Evolutionary conservation across 2,329 filamentous ascomycete genomes (phyloP), one percentile per base, ranked within the genome.

Genomic region (Arthroderma sp.): DNA sequence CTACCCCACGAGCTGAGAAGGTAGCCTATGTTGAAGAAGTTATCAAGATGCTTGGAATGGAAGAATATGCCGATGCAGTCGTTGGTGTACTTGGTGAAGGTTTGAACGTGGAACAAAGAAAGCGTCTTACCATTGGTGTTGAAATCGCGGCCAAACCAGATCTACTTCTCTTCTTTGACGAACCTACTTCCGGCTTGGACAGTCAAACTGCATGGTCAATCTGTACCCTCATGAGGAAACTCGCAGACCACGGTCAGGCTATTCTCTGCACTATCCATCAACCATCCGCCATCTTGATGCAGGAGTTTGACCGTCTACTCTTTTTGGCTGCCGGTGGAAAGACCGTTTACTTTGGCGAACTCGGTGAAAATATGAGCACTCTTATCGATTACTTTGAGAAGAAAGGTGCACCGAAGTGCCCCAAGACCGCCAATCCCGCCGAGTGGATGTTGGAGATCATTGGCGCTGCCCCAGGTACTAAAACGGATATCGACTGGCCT

Each of bases 261-360:
- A 85, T 95, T 63, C 78, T 95, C 11, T 94, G 88, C 68, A 95
- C 89, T 0, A 95, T 95, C 50, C 89, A 96, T 62, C 89, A 96
- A 63, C 89, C 89, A n/a, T 94, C 85, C 6, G 87, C 87, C 27
- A 87, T 94, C 75, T 73, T 95, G 45, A 94, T 95, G 71, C 85
- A 94, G 61, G 81, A 85, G 48, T 95, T 82, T 43, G 79, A 82
- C 48, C 71, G 72, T 1, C 62, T 82, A 2, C 63, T 82, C 0
- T 80, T 84, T 61, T 67, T 83, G 2, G 77, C 77, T 5, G 70
- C 67, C 44, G 80, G 80, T 29, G 80, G 80, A 1, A 77, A 71
- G 56, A 82, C 78, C 0, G 77, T 83, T 1, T 84, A 84, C 55
- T 83, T 83, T 59, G 80, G 80, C 5, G 69, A 81, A 2, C 77